These are phyloP conservation scores for Hirsutella thompsonii DNA, from an alignment of 2,329 filamentous ascomycete genomes.

Conservation along the genomic window DNA sequence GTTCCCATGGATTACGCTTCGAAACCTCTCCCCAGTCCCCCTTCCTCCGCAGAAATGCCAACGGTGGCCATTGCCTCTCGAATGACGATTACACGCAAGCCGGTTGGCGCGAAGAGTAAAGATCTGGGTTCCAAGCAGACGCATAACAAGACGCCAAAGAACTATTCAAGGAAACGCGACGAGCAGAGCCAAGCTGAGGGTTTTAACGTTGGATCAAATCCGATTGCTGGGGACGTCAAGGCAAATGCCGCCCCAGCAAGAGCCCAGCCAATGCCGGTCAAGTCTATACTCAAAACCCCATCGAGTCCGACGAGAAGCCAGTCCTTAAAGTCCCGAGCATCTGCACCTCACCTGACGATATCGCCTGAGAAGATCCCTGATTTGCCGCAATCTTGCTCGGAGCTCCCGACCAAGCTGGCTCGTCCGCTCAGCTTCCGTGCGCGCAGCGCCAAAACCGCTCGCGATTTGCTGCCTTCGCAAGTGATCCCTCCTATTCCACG, in stretches of 20 bases:
- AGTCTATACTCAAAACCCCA: background rate
- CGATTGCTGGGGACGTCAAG: background rate
- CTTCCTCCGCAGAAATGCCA: background rate
- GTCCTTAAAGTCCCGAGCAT: constrained; percentile 5
- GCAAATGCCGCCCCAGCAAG: background rate
- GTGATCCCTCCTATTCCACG: background rate
- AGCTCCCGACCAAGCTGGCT: constrained; percentile 14
- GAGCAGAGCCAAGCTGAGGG: background rate
- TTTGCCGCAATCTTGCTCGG: constrained; percentile 7
- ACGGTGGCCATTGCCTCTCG: constrained; percentile 1
- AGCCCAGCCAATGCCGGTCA: background rate
- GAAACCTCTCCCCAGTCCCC: too few species aligned
- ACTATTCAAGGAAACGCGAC: too few species aligned
- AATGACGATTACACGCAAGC: constrained; percentile 4
- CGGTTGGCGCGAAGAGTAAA: background rate
- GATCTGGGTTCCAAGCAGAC: too few species aligned
- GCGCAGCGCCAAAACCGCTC: constrained; percentile 17
- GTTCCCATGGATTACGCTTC: too few species aligned
- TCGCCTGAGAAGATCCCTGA: constrained; percentile 4
- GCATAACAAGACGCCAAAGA: too few species aligned
- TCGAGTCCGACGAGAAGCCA: background rate
- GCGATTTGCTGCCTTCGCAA: constrained; percentile 6
- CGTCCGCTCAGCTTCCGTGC: constrained; percentile 26
- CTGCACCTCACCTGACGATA: constrained; percentile 13
- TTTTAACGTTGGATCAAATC: background rate